Conservation (phyloP, 2,329 filamentous ascomycete species). For the Pseudogymnoascus sp. region DNA sequence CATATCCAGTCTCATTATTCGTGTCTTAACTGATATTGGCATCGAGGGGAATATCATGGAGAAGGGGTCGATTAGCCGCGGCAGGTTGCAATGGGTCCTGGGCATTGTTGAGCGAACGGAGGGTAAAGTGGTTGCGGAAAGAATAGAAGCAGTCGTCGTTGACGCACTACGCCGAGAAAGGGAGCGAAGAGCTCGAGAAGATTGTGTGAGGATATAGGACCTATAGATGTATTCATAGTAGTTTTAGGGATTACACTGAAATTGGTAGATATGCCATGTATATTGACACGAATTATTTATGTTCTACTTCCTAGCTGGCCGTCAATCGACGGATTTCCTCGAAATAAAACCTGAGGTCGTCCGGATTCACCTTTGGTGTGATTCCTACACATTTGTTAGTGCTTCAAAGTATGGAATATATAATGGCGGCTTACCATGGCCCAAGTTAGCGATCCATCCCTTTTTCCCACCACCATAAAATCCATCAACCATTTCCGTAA, state of each 20-base stretch:
- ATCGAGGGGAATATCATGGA: constrained; percentile 20
- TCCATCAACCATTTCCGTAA: constrained; percentile 79
- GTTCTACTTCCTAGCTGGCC: constrained; percentile 25
- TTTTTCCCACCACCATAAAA: constrained; percentile 80
- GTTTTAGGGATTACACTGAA: background rate
- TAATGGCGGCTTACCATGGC: constrained; percentile 64
- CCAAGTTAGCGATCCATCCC: constrained; percentile 95
- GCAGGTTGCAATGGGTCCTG: constrained; percentile 21
- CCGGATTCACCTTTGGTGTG: constrained; percentile 88
- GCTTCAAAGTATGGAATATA: constrained; percentile 10
- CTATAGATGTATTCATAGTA: background rate
- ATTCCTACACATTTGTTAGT: constrained; percentile 53
- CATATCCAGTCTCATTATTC: constrained; percentile 18
- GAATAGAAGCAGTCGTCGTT: background rate
- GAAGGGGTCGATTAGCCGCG: constrained; percentile 16
- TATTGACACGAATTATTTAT: background rate
- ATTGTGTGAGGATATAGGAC: background rate
- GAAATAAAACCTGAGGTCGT: constrained; percentile 89
- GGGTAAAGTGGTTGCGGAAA: constrained; percentile 13
- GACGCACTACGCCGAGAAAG: background rate
- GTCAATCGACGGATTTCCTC: constrained; percentile 76
- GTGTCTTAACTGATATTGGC: constrained; percentile 18
- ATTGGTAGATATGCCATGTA: background rate
- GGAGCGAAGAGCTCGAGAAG: background rate
- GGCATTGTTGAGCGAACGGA: constrained; percentile 19